phyloP scores from a whole-genome alignment of 2,329 filamentous ascomycete genomes.

The Chalaropsis ovoidea region DNA sequence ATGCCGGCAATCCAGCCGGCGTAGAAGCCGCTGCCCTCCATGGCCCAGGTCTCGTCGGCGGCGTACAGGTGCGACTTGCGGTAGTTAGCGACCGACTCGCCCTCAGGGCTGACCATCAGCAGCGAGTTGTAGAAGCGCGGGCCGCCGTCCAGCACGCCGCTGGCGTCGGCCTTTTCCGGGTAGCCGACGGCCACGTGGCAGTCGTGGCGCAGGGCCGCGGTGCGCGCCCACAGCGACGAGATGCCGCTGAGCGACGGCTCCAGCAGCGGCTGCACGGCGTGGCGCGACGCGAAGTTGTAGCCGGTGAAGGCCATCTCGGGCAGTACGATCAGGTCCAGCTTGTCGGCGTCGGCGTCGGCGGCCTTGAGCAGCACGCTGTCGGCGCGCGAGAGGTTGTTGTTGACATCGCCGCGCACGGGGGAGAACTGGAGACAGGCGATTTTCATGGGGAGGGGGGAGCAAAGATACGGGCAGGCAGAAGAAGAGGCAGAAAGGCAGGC shows the following conservation, averaged over 20 bases:
- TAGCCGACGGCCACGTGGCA: conserved; percentile 65
- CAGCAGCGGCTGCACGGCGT: conserved; percentile 57
- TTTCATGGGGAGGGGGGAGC: conserved; percentile 40
- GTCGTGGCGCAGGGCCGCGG: conserved; percentile 53
- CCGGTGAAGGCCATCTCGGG: conserved; percentile 70
- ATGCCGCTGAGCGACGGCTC: conserved; percentile 57
- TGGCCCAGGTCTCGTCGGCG: conserved; percentile 49
- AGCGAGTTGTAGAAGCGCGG: conserved; percentile 47
- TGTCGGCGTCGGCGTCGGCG: conserved; percentile 16
- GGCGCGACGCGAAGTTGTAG: conserved; percentile 65
- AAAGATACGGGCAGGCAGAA: not conserved
- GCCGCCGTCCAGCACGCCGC: conserved; percentile 40
- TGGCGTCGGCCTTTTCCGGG: conserved; percentile 54
- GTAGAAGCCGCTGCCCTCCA: conserved; percentile 46
- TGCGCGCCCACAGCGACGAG: conserved; percentile 60
- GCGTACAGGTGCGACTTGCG: conserved; percentile 49
- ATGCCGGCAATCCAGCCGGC: conserved; percentile 38
- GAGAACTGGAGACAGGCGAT: conserved; percentile 63
- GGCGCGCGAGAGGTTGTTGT: conserved; percentile 60
- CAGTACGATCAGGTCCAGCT: conserved; percentile 55
- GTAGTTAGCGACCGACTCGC: conserved; percentile 52
- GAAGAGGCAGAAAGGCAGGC: not conserved
- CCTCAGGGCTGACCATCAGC: conserved; percentile 47
- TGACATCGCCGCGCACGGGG: conserved; percentile 57
- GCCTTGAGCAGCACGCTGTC: conserved; percentile 49